Percentiles rank a stretch among this genome's conserved stretches.
Conservation (phyloP, 140 eudicot genomes). For the Ambrosia hybrid region DNA sequence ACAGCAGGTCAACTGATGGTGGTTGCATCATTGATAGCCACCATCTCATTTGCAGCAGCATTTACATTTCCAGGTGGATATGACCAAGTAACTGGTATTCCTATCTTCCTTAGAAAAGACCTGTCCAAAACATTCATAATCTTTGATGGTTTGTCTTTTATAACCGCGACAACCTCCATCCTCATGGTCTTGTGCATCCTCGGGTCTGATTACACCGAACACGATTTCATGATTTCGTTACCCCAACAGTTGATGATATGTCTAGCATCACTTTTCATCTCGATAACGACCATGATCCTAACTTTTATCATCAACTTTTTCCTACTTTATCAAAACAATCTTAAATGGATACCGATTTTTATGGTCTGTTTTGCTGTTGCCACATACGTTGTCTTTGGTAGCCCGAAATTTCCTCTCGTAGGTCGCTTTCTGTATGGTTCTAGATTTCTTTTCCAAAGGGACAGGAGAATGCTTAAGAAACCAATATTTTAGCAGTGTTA, state of each 20-base stretch:
- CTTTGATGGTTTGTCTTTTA: slow-evolving; percentile 21
- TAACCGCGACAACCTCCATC: slow-evolving; percentile 30
- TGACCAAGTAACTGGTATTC: slow-evolving; percentile 25
- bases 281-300: slow-evolving; percentile 33
- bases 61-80: slow-evolving; percentile 39
- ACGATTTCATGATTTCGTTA: slow-evolving; percentile 25
- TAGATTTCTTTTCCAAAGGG: slow-evolving; percentile 26
- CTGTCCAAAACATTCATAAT: slow-evolving; percentile 22
- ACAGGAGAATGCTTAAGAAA: slow-evolving; percentile 22
- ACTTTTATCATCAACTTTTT: slow-evolving; percentile 21
- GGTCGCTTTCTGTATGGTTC: slow-evolving; percentile 22
- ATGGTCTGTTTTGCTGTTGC: slow-evolving; percentile 12
- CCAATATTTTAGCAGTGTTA: slow-evolving; percentile 8
- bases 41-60: slow-evolving; percentile 30
- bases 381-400: slow-evolving; percentile 18
- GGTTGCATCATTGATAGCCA: slow-evolving; percentile 29
- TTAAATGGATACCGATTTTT: slow-evolving; percentile 22
- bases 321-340: slow-evolving; percentile 15
- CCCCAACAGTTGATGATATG: slow-evolving; percentile 25
- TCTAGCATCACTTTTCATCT: slow-evolving; percentile 25
- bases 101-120: slow-evolving; percentile 15
- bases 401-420: slow-evolving; percentile 24
- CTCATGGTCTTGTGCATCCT: slow-evolving; percentile 29
- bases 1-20: slow-evolving; percentile 27
- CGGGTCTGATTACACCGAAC: slow-evolving; percentile 29